Base-by-base conservation (phyloP, 768 basidiomycete genomes). In the Suillus weaverae region DNA sequence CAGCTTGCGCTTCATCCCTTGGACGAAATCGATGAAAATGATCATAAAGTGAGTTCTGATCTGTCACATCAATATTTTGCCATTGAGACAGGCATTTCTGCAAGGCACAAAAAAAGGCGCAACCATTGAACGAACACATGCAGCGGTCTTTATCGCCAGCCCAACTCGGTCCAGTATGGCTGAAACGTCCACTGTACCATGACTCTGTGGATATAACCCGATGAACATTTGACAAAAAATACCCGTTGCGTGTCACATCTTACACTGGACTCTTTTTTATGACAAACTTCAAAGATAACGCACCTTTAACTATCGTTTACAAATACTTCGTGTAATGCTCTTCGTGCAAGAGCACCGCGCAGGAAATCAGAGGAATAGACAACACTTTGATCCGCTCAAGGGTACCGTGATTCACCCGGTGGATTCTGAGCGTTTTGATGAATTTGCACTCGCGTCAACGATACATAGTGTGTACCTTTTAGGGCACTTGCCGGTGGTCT, bases 1-100 rank as follows among this genome's bases (percentile, higher is more conserved):
- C 74, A 76, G 53, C 81, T 80, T 66, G 87, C 86, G 0, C 65
- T 86, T 33, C 81, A 83, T 59, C 85, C 85, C 10, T 86, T 89
- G 75, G 85, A 89, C 72, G 78, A 87, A 65, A 73, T 78, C 66
- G 77, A 77, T 66, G 70, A 70, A 10, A 62, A 60, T 1, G 71
- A 72, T 39, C 55, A 62, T 10, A 65, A 61, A 65, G 74, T 76
- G 33, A 74, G 74, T 76, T 13, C 54, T 46, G n/a, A n/a, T 13
- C 30, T 13, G n/a, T 22, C 22, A 33, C 30, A 26, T 38, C n/a
- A 35, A 38, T 55, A 14, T 3, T 33, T 22, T 1, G 38, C n/a
- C 11, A 41, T 69, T 75, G 16, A 77, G 20, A 33, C 20, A 7
- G 6, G 54, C 4, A 8, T 14, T 10, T 8, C 33, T 22, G 16